phyloP scores from a whole-genome alignment of 2,329 filamentous ascomycete genomes.

The Epicoccum sorghinum region DNA sequence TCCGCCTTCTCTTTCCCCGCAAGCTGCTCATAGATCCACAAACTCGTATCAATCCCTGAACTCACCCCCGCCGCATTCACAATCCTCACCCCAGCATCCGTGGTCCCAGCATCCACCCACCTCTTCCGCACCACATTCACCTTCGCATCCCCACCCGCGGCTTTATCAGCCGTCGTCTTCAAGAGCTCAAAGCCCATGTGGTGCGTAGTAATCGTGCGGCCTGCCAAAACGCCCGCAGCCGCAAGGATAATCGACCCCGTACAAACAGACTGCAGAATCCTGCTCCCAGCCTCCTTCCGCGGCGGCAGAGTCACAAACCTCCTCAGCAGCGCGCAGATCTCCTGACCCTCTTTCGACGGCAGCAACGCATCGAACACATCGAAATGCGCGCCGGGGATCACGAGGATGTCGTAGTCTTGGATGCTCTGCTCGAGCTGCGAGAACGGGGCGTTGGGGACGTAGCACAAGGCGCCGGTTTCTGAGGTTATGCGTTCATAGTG shows the following conservation, averaged over 20 bases:
- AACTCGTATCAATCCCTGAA: constrained; percentile 40
- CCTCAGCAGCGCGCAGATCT: constrained; percentile 25
- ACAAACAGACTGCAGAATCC: constrained; percentile 50
- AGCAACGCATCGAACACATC: constrained; percentile 34
- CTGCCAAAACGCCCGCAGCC: constrained; percentile 45
- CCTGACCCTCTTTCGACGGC: constrained; percentile 24
- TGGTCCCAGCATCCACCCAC: constrained; percentile 42
- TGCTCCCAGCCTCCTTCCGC: constrained; percentile 26
- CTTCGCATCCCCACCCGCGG: constrained; percentile 34
- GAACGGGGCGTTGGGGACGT: constrained; percentile 41
- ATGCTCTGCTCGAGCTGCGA: constrained; percentile 34
- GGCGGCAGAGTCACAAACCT: constrained; percentile 32
- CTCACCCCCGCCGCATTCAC: constrained; percentile 45
- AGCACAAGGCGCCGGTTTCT: constrained; percentile 32
- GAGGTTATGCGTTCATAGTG: constrained; percentile 31
- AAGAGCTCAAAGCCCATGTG: constrained; percentile 39
- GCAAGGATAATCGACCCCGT: constrained; percentile 49
- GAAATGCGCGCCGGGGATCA: constrained; percentile 47
- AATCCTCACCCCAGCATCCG: constrained; percentile 39
- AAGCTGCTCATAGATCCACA: constrained; percentile 37
- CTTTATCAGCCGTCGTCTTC: constrained; percentile 36
- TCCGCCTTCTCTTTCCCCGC: constrained; percentile 34
- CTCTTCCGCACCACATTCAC: constrained; percentile 35
- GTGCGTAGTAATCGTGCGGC: constrained; percentile 49
- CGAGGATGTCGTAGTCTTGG: constrained; percentile 46